Evolutionary conservation across 2,329 filamentous ascomycete species (phyloP), one percentile per base, ranked within the genome.

Genomic region (Mollisia scopiformis): DNA sequence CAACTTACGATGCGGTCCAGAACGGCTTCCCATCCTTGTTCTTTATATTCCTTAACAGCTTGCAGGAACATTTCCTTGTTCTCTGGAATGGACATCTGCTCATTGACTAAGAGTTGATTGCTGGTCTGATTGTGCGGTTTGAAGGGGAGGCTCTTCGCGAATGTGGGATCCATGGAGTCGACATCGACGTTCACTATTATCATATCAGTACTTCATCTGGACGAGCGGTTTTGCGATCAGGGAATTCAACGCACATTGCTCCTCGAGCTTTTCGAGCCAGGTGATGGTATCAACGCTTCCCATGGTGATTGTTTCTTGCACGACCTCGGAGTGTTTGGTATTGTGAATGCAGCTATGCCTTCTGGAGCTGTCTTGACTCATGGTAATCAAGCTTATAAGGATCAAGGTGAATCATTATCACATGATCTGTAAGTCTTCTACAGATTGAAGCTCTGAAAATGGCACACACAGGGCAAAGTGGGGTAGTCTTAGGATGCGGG

Each of bases 111-210:
- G 4, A 79, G 73, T 66, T 82, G 80, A 66, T 83, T 83, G 70
- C 78, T 80, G 11, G 80, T 82, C 71, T 80, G 78, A 63, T 82
- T 80, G 59, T 81, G 76, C 27, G 78, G 77, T 3, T 73, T 73
- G 61, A 81, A 75, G 11, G 75, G 75, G 69, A 81, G 77, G n/a
- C 68, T 70, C 58, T 77, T 77, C 62, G 80, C 77, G 66, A 78
- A 81, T 14, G 79, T 77, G 1, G 79, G 76, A 60, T 80, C 80
- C 80, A 83, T 82, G 75, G 78, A 81, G 65, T 83, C 80, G 25
- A 82, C 78, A 61, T 83, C 80, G 57, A 83, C 73, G 31, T 82
- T 78, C 59, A 82, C 80, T 82, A n/a, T n/a, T n/a, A n/a, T n/a
- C n/a, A n/a, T n/a, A n/a, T n/a, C n/a, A n/a, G n/a, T n/a, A n/a